Base-by-base conservation (phyloP, 2,329 filamentous ascomycete species). In the Epichloe aotearoae region DNA sequence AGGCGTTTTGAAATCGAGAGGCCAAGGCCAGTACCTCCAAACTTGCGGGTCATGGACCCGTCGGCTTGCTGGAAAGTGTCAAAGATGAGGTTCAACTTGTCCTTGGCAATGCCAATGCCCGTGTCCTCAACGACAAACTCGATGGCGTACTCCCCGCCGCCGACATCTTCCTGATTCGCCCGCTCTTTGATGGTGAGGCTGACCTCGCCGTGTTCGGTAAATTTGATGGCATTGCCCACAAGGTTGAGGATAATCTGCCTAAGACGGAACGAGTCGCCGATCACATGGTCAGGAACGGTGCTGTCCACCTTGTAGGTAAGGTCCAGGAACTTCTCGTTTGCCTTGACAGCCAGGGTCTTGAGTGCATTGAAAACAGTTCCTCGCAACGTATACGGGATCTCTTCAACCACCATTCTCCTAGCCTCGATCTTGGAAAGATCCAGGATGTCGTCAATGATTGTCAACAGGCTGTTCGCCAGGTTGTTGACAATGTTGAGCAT, bases 401-500 rank as follows among this genome's bases (percentile, higher is more conserved):
- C 89, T 66, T 97, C 93, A 71, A 98, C 93, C 38, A 95, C 88
- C 91, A 97, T 97, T 54, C 93, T 83, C 66, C 94, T 89, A 41
- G 93, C 93, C 70, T 97, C 93, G 59, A 98, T 85, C 74, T 86
- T 86, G 55, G 82, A 85, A 59, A 85, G 67, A 73, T 86, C 82
- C 57, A 86, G 65, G 62, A 86, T 86, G 62, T 86, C 82, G 65
- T 98, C 91, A 62, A 98, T 97, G 59, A 98, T 97, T 47, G 91
- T 97, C 61, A 98, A 73, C 60, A 98, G 73, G 69, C 91, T 95
- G 71, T 96, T 96, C 57, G 91, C 93, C 58, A 97, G 74, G 62
- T 94, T 95, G 69, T 96, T 91, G 59, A 98, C 91, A 61, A 96
- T 95, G 60, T 96, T 97, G 67, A 97, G 73, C 91, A 97, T 97